Conservation (phyloP, 2,329 filamentous ascomycete species). For the Emydomyces testavorans region DNA sequence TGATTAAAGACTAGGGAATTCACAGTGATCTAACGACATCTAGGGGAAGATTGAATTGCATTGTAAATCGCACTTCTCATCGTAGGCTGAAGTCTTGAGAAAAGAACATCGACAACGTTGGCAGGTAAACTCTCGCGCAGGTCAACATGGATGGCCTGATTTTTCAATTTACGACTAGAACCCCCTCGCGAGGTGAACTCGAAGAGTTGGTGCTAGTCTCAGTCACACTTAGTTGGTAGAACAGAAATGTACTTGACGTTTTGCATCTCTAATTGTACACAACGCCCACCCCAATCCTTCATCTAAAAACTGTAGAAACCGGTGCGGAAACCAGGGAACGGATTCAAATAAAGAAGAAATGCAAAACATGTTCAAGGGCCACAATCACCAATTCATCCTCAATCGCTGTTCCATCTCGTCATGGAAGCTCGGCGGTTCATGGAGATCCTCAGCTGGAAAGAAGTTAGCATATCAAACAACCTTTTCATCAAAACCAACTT, state of each 20-base stretch:
- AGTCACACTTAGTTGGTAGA: neutral
- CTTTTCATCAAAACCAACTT: too few species aligned
- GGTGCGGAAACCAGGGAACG: neutral
- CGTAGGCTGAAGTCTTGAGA: too few species aligned
- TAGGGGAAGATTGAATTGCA: too few species aligned
- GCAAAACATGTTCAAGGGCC: neutral
- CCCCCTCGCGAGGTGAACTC: too few species aligned
- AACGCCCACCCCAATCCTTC: conserved; percentile 4
- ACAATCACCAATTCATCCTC: conserved; percentile 51
- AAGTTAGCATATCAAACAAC: conserved; percentile 10
- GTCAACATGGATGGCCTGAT: too few species aligned
- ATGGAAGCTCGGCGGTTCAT: conserved; percentile 62
- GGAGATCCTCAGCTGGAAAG: conserved; percentile 52
- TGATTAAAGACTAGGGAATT: too few species aligned
- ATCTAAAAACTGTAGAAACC: conserved; percentile 1
- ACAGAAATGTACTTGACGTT: conserved; percentile 4
- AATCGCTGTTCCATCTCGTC: conserved; percentile 90
- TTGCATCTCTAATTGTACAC: conserved; percentile 5
- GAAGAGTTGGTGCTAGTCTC: too few species aligned
- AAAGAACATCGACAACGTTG: too few species aligned
- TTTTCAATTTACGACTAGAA: too few species aligned
- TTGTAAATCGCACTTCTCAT: too few species aligned
- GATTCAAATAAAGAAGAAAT: neutral
- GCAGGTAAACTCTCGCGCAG: too few species aligned
- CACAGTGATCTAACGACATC: too few species aligned